Evolutionary conservation across 2,329 filamentous ascomycete species (phyloP), one percentile per base, ranked within the genome.

Genomic region (Ophiostoma ulmi): DNA sequence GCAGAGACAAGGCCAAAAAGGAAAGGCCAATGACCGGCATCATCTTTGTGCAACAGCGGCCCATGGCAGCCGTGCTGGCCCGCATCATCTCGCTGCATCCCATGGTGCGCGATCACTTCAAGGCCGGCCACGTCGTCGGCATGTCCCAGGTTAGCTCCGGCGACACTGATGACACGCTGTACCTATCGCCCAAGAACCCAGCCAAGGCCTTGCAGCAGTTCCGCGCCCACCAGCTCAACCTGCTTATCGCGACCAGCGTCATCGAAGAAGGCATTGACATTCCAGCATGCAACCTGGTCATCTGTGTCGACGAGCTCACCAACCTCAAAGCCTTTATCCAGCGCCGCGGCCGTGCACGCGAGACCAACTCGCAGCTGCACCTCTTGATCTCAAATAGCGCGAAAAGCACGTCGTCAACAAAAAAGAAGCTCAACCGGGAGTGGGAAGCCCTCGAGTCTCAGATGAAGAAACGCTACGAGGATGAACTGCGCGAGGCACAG

Each of bases 391-490:
- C 77, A n/a, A 22, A 63, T 10, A 63, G 26, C 26, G 52, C n/a
- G 3, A 8, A 58, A 10, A 26, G 52, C 52, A 58, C 8, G 20
- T n/a, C 17, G 14, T 26, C 13, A 20, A 48, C 26, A 11, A 17
- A 7, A 11, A 7, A 1, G 31, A 39, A 13, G n/a, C 39, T 67
- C 14, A n/a, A 39, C 2, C 17, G 4, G 2, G 82, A 85, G 36
- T 97, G 92, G 90, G 80, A 87, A 36, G 76, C 77, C 0, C 81
- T 95, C 20, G 94, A 97, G 76, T 78, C 83, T 3, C 81, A 87
- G n/a, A 93, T 97, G 90, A 91, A 88, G 74, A 77, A 79, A 66
- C 83, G 85, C 0, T 96, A 92, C 75, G 84, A 89, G 72, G 85
- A 91, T 64, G 87, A 93, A 6, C 78, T 84, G 72, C 83, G 89